Base-by-base conservation (phyloP, 257 asterid species). In the Haberlea rhodopensis region DNA sequence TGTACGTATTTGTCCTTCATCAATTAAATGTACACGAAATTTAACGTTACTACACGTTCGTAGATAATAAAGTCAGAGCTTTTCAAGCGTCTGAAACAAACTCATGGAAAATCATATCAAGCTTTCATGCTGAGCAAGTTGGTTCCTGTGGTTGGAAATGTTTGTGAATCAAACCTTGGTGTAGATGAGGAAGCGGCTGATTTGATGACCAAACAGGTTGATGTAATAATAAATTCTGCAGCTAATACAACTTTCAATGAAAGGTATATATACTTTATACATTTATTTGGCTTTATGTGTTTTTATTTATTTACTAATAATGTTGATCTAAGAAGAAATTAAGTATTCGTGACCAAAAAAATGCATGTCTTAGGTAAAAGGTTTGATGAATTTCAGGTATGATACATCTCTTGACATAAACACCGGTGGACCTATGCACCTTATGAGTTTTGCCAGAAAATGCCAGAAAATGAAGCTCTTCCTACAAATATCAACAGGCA, bases 211-310 rank as follows among this genome's bases (percentile, higher is more conserved):
- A 78, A 80, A 69, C 88, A 91, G 68, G 85, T 86, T 28, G 92
- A 91, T 68, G 71, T 86, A 4, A 86, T 91, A 68, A 81, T 91
- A 25, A 91, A 85, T 52, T 91, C 98, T 58, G 98, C 98, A 27
- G 98, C 98, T 46, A 91, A 83, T 71, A 91, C 96, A 65, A 83
- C 95, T 61, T 91, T 91, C 31, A 90, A 91, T 66, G 98, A 88
- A 78, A 91, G 98, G 95, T 91, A 57, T 26, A 29, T 11, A 5
- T n/a, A n/a, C n/a, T n/a, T 37, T 43, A 5, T 6, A 45, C 51
- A 45, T 45, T 26, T 23, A 23, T 27, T 51, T 59, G 5, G 8
- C 23, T 16, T 26, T 53, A 25, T 9, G 5, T 3, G 4, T 31
- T 27, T 57, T 23, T 57, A 60, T 59, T 22, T 51, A 31, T 20